Percentiles rank a stretch among this genome's conserved stretches.
Conservation (phyloP, 106 monocot species). For the Chionographis japonica region DNA sequence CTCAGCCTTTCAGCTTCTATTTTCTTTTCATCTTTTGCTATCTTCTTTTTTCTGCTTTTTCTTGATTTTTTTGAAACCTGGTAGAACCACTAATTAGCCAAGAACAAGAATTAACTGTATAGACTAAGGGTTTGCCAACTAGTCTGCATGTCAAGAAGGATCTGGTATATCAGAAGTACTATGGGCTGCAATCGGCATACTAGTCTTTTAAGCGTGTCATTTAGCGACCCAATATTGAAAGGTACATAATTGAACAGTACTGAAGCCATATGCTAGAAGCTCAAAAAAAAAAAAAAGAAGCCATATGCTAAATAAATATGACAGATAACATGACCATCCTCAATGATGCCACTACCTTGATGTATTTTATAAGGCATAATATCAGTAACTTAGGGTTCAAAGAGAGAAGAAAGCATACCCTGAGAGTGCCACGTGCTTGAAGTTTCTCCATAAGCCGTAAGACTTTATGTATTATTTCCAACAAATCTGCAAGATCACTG, state of each 20-base stretch:
- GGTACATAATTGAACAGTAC: no score
- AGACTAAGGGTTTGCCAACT: no score
- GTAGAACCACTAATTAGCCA: background rate
- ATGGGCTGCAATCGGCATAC: no score
- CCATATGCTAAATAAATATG: no score
- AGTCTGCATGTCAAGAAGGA: no score
- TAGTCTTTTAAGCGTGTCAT: no score
- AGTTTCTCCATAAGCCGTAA: slow-evolving; percentile 90
- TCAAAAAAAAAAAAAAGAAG: no score
- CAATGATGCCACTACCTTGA: no score
- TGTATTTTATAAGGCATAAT: background rate
- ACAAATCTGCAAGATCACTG: slow-evolving; percentile 91
- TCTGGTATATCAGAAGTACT: no score
- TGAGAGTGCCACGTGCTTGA: slow-evolving; percentile 75
- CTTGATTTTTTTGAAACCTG: slow-evolving; percentile 85
- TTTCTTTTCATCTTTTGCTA: slow-evolving; percentile 15
- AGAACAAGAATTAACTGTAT: background rate
- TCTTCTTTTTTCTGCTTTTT: slow-evolving; percentile 53
- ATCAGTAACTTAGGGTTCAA: background rate
- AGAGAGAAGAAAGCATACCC: slow-evolving; percentile 35
- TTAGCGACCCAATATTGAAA: no score
- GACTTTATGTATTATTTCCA: slow-evolving; percentile 77
- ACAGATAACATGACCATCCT: no score
- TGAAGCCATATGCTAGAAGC: no score
- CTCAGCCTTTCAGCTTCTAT: slow-evolving; percentile 20